Base-by-base conservation (phyloP, 2,329 filamentous ascomycete genomes). In the Domatiomyces globalis region DNA sequence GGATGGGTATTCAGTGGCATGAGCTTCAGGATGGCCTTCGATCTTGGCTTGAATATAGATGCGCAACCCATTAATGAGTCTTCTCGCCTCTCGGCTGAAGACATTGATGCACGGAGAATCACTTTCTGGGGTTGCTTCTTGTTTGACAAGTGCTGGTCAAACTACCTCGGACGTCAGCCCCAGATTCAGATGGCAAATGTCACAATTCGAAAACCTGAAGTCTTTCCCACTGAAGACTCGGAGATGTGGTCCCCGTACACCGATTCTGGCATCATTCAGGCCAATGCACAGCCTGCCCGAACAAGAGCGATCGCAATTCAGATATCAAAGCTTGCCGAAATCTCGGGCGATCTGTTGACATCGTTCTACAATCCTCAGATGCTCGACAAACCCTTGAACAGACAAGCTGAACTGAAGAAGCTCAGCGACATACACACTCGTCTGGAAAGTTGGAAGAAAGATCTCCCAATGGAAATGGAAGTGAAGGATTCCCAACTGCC, bases 131-230 rank as follows among this genome's bases (percentile, higher is more conserved):
- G 92, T 5, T 95, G 89, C 65, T 96, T 92, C 67, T 70, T 95
- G n/a, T 94, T 96, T 65, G 92, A 98, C 71, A 96, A 95, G 75
- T 94, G 87, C 66, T 96, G 90, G 89, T 95, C 89, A 48, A 96
- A 95, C 65, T 96, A 96, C 61, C 78, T 96, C 22, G 90, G 92
- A 46, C 83, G 92, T 44, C 74, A 95, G 55, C 90, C 92, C 9
- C 90, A 95, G 66, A 72, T 96, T 9, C 83, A 87, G 0, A 82
- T 80, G 43, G 80, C 81, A 27, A 85, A 85, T 6, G 85, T 87
- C 61, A 94, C 84, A 33, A 86, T 88, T 1, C 84, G 87, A 22
- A 94, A 90, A 65, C 85, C 87, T 58, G 89, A 95, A 54, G 87
- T 95, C 9, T 92, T 95, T 59, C 88, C 88, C 0, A 77, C 81